Base-by-base conservation (phyloP, 2,329 filamentous ascomycete genomes). In the Balansia obtecta region DNA sequence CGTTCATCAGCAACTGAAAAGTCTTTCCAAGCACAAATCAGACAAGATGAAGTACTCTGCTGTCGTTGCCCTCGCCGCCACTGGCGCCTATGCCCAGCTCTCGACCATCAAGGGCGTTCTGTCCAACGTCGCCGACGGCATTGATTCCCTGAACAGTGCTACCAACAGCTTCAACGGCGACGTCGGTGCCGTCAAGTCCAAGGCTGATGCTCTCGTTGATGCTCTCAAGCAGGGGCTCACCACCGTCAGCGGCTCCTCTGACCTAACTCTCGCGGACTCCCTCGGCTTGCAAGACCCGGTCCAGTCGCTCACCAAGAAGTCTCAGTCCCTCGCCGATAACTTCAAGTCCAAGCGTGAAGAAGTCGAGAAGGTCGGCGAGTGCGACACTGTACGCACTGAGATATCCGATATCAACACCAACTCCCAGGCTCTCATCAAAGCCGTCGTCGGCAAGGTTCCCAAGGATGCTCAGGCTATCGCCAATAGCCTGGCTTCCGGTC, bases 381-480 rank as follows among this genome's bases (percentile, higher is more conserved):
- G 63, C 56, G 52, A 51, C 18, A 52, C 56, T 39, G 56, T 62
- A 43, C 56, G 57, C 46, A 22, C 53, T n/a, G 51, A 61, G 49
- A 49, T 63, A 32, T 42, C n/a, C 30, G 50, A 56, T 45, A 57
- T 65, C 50, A 58, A 56, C 55, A 44, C 33, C 2, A 54, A 53
- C 49, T 59, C 60, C 4, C 42, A 60, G 51, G 51, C 49, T n/a
- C 61, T 65, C 22, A 65, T 63, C 50, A 51, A 58, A n/a, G 50
- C 61, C 34, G 55, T 63, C 38, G 58, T 65, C 18, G 27, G 30
- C 47, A 65, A 65, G 58, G 58, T 64, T 2, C 63, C 63, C 32
- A 47, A 53, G 16, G 57, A 53, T 8, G 58, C 59, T 15, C 63
- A 63, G 56, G 33, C 45, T 20, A 56, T 65, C 43, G 63, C 63